Evolutionary conservation across 495 filamentous ascomycete species (phyloP).

Genomic region (Penicillium subrubescens): DNA sequence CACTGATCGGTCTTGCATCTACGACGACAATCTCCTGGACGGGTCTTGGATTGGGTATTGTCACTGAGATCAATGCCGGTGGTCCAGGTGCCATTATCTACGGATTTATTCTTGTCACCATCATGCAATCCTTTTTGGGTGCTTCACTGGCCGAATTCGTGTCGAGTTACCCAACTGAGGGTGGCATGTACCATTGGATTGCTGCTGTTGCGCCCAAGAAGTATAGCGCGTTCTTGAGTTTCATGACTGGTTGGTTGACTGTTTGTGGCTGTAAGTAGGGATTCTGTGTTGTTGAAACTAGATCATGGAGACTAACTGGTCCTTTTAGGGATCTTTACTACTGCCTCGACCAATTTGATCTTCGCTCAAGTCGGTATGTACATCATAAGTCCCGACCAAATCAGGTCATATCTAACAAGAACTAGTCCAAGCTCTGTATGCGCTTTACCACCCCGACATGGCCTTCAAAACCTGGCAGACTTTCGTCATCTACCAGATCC

Average conservation of each 20-base stretch:
- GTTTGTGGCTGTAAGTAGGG: slow-evolving; percentile 3
- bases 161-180: slow-evolving; percentile 5
- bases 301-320: not conserved
- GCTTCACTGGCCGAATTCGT: slow-evolving; percentile 7
- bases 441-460: not conserved
- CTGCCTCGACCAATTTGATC: slow-evolving; percentile 6
- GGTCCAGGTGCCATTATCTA: slow-evolving; percentile 7
- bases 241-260: slow-evolving; percentile 3
- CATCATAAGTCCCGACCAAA: not conserved
- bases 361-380: slow-evolving; percentile 2
- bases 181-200: slow-evolving; percentile 10
- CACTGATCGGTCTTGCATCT: slow-evolving; percentile 5
- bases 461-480: not conserved
- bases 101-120: slow-evolving; percentile 2
- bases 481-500: slow-evolving; percentile 5
- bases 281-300: no score
- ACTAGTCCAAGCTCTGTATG: slow-evolving; percentile 6
- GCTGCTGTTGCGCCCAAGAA: not conserved
- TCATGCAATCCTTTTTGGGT: slow-evolving; percentile 7
- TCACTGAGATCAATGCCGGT: slow-evolving; percentile 8
- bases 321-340: slow-evolving; percentile 3
- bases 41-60: slow-evolving; percentile 4
- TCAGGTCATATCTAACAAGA: not conserved
- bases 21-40: slow-evolving; percentile 6
- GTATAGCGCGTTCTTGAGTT: slow-evolving; percentile 1